Base-by-base conservation (phyloP, 1,139 yeast species). In the Debaryomycetaceae sp. region DNA sequence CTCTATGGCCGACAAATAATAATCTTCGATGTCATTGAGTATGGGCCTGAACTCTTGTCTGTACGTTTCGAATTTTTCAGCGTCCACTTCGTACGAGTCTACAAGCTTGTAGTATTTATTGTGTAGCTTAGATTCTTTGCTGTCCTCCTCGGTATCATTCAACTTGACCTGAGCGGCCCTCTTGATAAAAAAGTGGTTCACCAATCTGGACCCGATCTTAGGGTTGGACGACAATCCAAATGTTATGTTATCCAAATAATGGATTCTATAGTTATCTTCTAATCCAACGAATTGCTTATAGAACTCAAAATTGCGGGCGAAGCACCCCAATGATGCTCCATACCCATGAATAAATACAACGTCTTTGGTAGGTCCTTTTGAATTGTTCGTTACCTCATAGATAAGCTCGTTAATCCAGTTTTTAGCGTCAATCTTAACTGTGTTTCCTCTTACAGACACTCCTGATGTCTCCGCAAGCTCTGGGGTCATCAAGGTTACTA, bases 311-410 rank as follows among this genome's bases (percentile, higher is more conserved):
- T 88, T 91, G 45, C 90, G 72, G 53, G 89, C 90, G 67, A 83
- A 93, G 58, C 93, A 86, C 22, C 95, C 93, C 13, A 86, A 73
- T 0, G 96, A 85, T 0, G 98, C 95, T 0, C 96, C 97, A 62
- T 88, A 90, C 0, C 99, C 99, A 60, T 93, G 99, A 13, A 93
- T 58, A 55, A 93, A 72, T 5, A 90, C 89, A 23, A 85, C 55
- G 51, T 79, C 78, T 55, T 65, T 66, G 3, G 60, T 56, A 14
- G 57, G 57, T 5, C 55, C 54, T 0, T 44, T 34, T 2, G 49
- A 40, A 38, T 56, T 46, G 36, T 68, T 69, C 3, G 54, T 52
- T 31, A 68, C 55, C 34, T 66, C 63, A 42, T 75, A 57, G 22
- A 66, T 54, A 3, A 74, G 56, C 44, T 74, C 78, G 45, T 72